Conservation (phyloP, 495 filamentous ascomycete genomes). For the Pyrenopolyporus hunteri region DNA sequence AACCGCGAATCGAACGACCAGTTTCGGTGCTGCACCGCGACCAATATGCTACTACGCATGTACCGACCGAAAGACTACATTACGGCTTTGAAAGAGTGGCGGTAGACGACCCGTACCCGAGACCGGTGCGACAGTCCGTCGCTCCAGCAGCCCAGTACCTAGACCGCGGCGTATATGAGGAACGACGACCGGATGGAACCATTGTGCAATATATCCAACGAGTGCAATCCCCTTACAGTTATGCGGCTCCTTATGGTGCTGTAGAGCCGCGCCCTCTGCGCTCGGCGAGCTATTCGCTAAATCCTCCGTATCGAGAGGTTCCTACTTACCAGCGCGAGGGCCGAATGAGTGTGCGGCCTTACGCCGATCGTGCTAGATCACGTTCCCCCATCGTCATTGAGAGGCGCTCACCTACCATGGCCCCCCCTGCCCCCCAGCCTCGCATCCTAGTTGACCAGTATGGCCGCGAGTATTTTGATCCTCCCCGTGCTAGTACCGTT, state of each 20-base stretch:
- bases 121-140: constrained; percentile 38
- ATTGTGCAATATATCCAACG: constrained; percentile 54
- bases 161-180: constrained; percentile 37
- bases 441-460: constrained; percentile 73
- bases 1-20: constrained; percentile 45
- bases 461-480: constrained; percentile 73
- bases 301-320: constrained; percentile 64
- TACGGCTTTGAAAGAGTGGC: constrained; percentile 31
- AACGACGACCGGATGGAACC: constrained; percentile 40
- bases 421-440: constrained; percentile 61
- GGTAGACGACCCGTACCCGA: constrained; percentile 37
- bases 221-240: constrained; percentile 56
- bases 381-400: constrained; percentile 63
- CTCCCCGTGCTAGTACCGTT: constrained; percentile 52
- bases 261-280: constrained; percentile 57
- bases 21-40: constrained; percentile 30
- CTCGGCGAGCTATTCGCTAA: constrained; percentile 67
- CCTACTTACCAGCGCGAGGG: constrained; percentile 43
- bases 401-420: constrained; percentile 53
- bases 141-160: constrained; percentile 32
- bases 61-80: constrained; percentile 27
- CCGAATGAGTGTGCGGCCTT: constrained; percentile 52
- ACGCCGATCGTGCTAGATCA: constrained; percentile 61
- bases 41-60: constrained; percentile 18
- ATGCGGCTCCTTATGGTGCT: constrained; percentile 51